These are phyloP conservation scores for Stephania cephalantha DNA, from an alignment of 164 flowering plant genomes.

Conservation along the genomic window DNA sequence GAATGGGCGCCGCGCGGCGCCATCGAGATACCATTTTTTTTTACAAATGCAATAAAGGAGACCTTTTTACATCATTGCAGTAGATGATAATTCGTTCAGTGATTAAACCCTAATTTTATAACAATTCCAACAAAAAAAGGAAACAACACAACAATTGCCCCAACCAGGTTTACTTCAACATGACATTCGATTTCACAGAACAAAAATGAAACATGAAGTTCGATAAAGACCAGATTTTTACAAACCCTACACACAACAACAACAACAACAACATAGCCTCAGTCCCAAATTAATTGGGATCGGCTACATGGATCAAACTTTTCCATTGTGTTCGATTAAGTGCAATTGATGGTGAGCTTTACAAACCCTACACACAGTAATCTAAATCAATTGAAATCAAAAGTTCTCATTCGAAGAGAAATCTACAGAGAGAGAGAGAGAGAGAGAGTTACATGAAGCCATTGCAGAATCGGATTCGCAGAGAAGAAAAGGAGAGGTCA, in stretches of 20 bases:
- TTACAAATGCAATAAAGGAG: background rate
- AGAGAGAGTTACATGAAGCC: constrained; percentile 42
- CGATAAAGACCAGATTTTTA: background rate
- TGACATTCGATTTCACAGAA: background rate
- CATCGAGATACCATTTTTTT: background rate
- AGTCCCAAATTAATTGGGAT: no score
- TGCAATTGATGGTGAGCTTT: no score
- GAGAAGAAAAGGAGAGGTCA: background rate
- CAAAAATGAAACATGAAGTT: background rate
- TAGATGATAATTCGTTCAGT: background rate
- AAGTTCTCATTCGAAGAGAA: background rate
- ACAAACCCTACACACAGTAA: background rate
- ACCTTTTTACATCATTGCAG: background rate
- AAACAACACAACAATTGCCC: background rate
- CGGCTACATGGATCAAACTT: no score
- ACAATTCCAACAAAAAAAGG: background rate
- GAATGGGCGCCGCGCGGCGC: background rate
- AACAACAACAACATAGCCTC: no score
- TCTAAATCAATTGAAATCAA: background rate
- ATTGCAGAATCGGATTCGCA: constrained; percentile 16
- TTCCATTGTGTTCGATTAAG: no score
- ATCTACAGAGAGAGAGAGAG: constrained; percentile 6
- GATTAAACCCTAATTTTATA: background rate
- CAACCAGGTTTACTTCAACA: background rate
- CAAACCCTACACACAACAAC: background rate